Conservation (phyloP, 2,329 filamentous ascomycete species). For the Paracamarosporium sp. region DNA sequence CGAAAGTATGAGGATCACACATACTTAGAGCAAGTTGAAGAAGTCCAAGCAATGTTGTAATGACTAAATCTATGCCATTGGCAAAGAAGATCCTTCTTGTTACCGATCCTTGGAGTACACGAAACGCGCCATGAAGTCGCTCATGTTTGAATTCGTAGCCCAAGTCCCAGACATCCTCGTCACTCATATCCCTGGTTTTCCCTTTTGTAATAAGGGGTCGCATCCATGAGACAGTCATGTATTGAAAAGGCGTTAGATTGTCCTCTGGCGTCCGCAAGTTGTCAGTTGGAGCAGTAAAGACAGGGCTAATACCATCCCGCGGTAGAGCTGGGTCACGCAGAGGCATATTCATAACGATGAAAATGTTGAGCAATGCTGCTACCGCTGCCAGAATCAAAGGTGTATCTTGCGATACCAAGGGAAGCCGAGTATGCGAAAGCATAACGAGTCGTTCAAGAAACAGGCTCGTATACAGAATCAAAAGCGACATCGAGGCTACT, state of each 20-base stretch:
- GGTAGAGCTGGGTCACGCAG: constrained; percentile 66
- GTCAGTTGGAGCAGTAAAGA: constrained; percentile 62
- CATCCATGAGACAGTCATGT: constrained; percentile 86
- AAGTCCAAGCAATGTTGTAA: constrained; percentile 69
- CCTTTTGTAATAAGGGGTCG: constrained; percentile 73
- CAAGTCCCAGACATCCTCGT: constrained; percentile 82
- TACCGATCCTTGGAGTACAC: constrained; percentile 74
- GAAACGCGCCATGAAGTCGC: constrained; percentile 76
- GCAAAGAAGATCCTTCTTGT: constrained; percentile 72
- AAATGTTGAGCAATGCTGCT: constrained; percentile 56
- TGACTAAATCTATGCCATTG: constrained; percentile 79
- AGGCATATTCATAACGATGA: constrained; percentile 71
- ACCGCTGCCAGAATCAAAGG: constrained; percentile 43
- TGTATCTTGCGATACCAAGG: constrained; percentile 39
- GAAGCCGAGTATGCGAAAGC: constrained; percentile 26
- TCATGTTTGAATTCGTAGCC: constrained; percentile 83
- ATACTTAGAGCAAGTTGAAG: constrained; percentile 66
- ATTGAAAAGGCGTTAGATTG: constrained; percentile 79
- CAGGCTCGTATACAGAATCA: constrained; percentile 46
- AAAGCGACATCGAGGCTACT: constrained; percentile 48
- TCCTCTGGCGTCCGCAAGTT: constrained; percentile 79
- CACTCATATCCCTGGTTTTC: constrained; percentile 69
- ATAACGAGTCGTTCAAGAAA: constrained; percentile 44
- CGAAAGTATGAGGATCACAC: constrained; percentile 49
- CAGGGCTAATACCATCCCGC: constrained; percentile 64